A percentile compares a stretch with the other conserved stretches of the same genome.
These are phyloP conservation scores for Zygoascus meyerae DNA, from an alignment of 1,139 yeast species.

Conservation along the genomic window DNA sequence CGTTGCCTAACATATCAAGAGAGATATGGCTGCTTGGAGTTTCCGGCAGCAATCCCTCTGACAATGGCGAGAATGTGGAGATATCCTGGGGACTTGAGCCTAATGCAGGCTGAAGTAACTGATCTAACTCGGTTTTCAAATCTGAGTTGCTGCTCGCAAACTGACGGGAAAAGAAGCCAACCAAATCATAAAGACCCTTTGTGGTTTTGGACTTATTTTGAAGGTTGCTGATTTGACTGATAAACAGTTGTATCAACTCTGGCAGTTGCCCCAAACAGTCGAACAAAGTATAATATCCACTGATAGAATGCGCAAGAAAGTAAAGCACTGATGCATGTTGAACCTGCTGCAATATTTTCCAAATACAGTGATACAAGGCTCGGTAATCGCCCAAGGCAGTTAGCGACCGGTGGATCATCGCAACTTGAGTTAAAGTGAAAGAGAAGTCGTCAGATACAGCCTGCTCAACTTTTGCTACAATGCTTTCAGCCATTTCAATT, in stretches of 20 bases:
- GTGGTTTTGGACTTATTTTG: slow-evolving; percentile 24
- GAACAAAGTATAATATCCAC: slow-evolving; percentile 22
- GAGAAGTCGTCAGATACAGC: slow-evolving; percentile 9
- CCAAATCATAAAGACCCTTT: slow-evolving; percentile 25
- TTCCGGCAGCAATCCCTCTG: slow-evolving; percentile 18
- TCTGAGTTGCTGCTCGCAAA: slow-evolving; percentile 15
- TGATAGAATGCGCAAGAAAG: slow-evolving; percentile 24
- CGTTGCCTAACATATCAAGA: slow-evolving; percentile 14
- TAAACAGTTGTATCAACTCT: slow-evolving; percentile 22
- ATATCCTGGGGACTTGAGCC: slow-evolving; percentile 25
- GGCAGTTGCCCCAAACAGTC: slow-evolving; percentile 24
- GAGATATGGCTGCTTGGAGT: slow-evolving; percentile 3
- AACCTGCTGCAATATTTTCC: slow-evolving; percentile 19
- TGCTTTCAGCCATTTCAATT: slow-evolving; percentile 17
- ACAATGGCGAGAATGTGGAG: slow-evolving; percentile 28
- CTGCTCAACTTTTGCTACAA: slow-evolving; percentile 16
- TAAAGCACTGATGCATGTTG: slow-evolving; percentile 20
- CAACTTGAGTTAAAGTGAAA: slow-evolving; percentile 20
- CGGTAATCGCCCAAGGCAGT: slow-evolving; percentile 22
- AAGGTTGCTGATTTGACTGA: slow-evolving; percentile 21
- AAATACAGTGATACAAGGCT: slow-evolving; percentile 22
- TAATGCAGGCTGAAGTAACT: slow-evolving; percentile 18
- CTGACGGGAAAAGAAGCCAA: slow-evolving; percentile 19
- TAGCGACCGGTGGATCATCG: slow-evolving; percentile 21
- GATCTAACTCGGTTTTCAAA: slow-evolving; percentile 24